Conservation (phyloP, 2,329 filamentous ascomycete species). For the Verticillium zaregamsianum region DNA sequence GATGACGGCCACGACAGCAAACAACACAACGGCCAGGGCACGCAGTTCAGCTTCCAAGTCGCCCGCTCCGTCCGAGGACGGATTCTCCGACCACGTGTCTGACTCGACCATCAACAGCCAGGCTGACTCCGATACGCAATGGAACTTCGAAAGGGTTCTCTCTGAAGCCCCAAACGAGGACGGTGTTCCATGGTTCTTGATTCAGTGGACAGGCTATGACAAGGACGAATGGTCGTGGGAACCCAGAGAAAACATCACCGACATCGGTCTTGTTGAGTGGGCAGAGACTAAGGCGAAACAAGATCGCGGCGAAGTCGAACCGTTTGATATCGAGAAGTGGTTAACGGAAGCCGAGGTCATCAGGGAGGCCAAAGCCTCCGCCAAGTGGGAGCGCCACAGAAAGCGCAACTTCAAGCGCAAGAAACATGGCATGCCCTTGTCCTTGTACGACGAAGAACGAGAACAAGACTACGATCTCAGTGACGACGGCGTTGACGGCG, state of each 20-base stretch:
- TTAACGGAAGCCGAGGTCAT: conserved; percentile 3
- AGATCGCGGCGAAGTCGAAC: conserved; percentile 22
- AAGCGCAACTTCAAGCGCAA: conserved; percentile 8
- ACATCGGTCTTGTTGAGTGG: conserved; percentile 38
- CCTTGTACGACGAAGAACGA: conserved; percentile 8
- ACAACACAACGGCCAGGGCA: not conserved
- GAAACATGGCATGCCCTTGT: conserved; percentile 4
- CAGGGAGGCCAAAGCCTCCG: conserved; percentile 7
- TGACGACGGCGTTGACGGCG: conserved; percentile 2
- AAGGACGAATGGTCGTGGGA: conserved; percentile 45
- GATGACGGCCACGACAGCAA: not conserved
- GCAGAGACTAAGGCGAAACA: conserved; percentile 31
- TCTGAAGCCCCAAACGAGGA: conserved; percentile 31
- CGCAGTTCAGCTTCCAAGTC: not conserved
- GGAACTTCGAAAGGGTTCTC: conserved; percentile 47
- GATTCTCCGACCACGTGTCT: conserved; percentile 22
- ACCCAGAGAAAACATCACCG: conserved; percentile 36
- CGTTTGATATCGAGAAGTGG: conserved; percentile 33
- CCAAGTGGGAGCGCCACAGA: conserved; percentile 3
- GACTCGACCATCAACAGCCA: conserved; percentile 27
- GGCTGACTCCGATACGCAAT: conserved; percentile 38
- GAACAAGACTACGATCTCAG: conserved; percentile 9
- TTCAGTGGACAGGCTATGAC: conserved; percentile 31
- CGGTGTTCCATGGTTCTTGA: conserved; percentile 24
- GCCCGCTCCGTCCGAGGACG: not conserved